Base-by-base conservation (phyloP, 192 early-diverging fungal genomes). In the Mortierella hygrophila region DNA sequence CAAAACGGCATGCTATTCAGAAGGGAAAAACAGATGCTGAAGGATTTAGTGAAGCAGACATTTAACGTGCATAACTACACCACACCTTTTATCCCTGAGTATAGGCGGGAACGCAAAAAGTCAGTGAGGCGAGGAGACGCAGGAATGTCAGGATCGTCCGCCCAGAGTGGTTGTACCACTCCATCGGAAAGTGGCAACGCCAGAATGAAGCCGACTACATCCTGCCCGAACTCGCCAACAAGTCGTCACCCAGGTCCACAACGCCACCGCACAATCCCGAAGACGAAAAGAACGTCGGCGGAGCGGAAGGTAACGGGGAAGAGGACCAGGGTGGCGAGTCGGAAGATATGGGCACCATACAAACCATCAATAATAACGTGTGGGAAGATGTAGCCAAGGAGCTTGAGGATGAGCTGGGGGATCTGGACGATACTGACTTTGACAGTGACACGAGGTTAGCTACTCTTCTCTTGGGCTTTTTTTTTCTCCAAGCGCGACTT, bases 101-200 rank as follows among this genome's bases (percentile, higher is more conserved):
- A 23, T 80, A 95, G 93, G 89, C 83, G 15, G 93, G 94, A 15
- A 96, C 96, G 0, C 91, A 89, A 52, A 97, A 98, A 89, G 96
- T 95, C 5, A 92, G 93, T 32, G 87, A 89, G 42, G 97, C 96
- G 55, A 78, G 88, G 42, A 85, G 87, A 63, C 81, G 76, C 20
- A 79, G 80, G 9, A 82, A 80, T 15, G 84, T 93, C 38, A 82
- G 74, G 57, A 90, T 94, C 46, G 93, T 94, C 0, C 88, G 90
- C 38, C 80, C 92, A 32, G 92, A 93, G 37, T 95, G 93, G 97
- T 90, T 98, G 42, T 81, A 92, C 23, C 92, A 97, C 74, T 95
- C 94, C 21, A 93, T 95, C 6, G 83, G 85, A 35, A 90, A 92
- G 23, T 98, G 96, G 96, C 80, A 90, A 63, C 83, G 93, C 29